Conservation (phyloP, 1,284 basidiomycete genomes). For the Ganoderma meredithae region DNA sequence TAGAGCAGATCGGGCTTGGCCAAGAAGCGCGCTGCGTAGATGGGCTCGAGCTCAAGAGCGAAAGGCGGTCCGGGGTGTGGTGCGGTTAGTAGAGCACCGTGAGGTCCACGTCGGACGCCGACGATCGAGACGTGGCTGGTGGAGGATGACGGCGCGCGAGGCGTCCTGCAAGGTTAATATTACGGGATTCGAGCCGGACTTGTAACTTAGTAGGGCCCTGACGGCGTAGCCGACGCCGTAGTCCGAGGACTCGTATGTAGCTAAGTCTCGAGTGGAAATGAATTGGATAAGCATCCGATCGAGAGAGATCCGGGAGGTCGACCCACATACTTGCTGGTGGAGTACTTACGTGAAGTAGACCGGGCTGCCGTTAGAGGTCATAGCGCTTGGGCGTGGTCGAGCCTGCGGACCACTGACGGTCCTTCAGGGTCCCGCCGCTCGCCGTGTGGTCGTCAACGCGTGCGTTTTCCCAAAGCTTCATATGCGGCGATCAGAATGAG, state of each 20-base stretch:
- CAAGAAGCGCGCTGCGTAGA: constrained; percentile 20
- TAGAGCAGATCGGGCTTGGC: constrained; percentile 20
- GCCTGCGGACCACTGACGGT: constrained; percentile 23
- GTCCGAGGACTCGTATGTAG: constrained; percentile 20
- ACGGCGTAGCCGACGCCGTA: constrained; percentile 25
- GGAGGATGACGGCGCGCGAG: constrained; percentile 18
- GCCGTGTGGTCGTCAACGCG: constrained; percentile 22
- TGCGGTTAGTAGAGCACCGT: constrained; percentile 23
- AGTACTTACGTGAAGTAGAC: constrained; percentile 22
- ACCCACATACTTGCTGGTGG: constrained; percentile 18
- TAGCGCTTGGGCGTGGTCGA: constrained; percentile 19
- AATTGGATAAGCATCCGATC: not conserved
- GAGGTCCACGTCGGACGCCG: constrained; percentile 11
- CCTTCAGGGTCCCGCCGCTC: constrained; percentile 19
- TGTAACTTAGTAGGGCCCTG: constrained; percentile 18
- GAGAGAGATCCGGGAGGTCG: not conserved
- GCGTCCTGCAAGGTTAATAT: constrained; percentile 19
- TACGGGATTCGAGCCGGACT: constrained; percentile 21
- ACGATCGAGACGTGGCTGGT: constrained; percentile 23
- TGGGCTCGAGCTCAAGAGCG: constrained; percentile 11
- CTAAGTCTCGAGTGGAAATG: not conserved
- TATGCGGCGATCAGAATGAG: not conserved
- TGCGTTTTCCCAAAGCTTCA: constrained; percentile 19
- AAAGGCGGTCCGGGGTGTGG: constrained; percentile 23
- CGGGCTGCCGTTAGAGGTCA: constrained; percentile 14